Percentiles rank a stretch among this genome's conserved stretches.
Evolutionary conservation across 1,139 yeast genomes (phyloP).

Genomic region (Hemisphaericaspora xylanilytica): DNA sequence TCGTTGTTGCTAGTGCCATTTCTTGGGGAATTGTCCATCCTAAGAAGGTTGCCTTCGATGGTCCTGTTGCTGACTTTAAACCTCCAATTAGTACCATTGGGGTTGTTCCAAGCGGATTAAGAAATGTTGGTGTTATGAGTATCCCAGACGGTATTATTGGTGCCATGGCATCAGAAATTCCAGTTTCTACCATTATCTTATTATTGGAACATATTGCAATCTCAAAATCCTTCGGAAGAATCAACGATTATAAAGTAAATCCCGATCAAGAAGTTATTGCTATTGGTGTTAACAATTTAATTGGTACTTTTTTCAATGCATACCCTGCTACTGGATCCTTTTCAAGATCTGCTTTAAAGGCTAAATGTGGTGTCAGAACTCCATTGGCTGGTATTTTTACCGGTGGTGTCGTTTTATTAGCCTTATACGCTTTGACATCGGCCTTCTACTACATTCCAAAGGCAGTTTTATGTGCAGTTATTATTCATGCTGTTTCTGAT

Average conservation of each 20-base stretch:
- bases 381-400: constrained; percentile 92
- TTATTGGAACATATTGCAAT: constrained; percentile 92
- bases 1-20: constrained; percentile 70
- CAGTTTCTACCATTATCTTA: constrained; percentile 79
- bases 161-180: constrained; percentile 72
- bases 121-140: constrained; percentile 69
- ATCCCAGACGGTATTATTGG: constrained; percentile 61
- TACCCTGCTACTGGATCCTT: constrained; percentile 97
- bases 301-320: constrained; percentile 90
- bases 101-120: constrained; percentile 76
- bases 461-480: constrained; percentile 81
- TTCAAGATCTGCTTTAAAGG: constrained; percentile 89
- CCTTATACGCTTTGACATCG: constrained; percentile 77
- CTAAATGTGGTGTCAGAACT: constrained; percentile 93
- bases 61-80: constrained; percentile 30
- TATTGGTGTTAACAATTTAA: constrained; percentile 85
- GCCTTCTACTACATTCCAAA: constrained; percentile 90
- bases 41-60: constrained; percentile 49
- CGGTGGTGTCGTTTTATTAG: constrained; percentile 83
- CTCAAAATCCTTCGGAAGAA: constrained; percentile 88
- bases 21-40: constrained; percentile 77
- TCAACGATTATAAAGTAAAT: constrained; percentile 84
- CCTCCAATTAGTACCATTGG: constrained; percentile 67
- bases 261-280: constrained; percentile 96
- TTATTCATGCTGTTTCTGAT: constrained; percentile 94